A percentile compares a stretch with the other conserved stretches of the same genome.
Conservation (phyloP, 1,284 basidiomycete species). For the Rhodofomes roseus region DNA sequence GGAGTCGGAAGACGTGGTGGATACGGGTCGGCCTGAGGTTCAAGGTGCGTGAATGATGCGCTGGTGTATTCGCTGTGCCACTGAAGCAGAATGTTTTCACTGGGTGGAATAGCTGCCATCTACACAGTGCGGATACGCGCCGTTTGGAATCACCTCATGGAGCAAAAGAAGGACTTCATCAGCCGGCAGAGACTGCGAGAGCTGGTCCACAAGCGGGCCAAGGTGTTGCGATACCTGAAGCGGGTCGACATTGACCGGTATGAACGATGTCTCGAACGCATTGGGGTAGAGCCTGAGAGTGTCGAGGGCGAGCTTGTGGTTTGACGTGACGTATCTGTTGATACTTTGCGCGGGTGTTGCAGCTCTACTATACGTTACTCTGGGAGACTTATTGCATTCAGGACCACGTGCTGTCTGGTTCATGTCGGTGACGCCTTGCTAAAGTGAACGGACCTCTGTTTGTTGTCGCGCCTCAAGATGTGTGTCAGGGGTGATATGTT, state of each 20-base stretch:
- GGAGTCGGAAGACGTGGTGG: slow-evolving; percentile 57
- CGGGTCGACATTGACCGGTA: slow-evolving; percentile 67
- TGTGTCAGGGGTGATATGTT: too few species aligned
- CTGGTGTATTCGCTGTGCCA: slow-evolving; percentile 5
- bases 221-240: slow-evolving; percentile 81
- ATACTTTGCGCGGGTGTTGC: not conserved
- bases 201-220: slow-evolving; percentile 82
- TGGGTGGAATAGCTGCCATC: slow-evolving; percentile 63
- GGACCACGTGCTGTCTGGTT: not conserved
- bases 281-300: slow-evolving; percentile 75
- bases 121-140: slow-evolving; percentile 85
- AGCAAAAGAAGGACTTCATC: slow-evolving; percentile 73
- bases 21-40: slow-evolving; percentile 83
- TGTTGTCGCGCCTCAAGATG: too few species aligned
- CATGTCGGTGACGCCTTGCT: too few species aligned
- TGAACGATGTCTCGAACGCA: slow-evolving; percentile 64
- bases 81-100: not conserved
- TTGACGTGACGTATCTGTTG: slow-evolving; percentile 20
- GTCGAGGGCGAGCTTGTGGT: slow-evolving; percentile 89
- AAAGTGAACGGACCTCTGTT: too few species aligned
- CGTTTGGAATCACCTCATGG: slow-evolving; percentile 70
- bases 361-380: not conserved
- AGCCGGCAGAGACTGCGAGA: slow-evolving; percentile 73
- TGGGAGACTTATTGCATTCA: not conserved
- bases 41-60: slow-evolving; percentile 60